These are phyloP conservation scores for Macadamia tetraphylla DNA, from an alignment of 164 flowering plant genomes.

Conservation along the genomic window DNA sequence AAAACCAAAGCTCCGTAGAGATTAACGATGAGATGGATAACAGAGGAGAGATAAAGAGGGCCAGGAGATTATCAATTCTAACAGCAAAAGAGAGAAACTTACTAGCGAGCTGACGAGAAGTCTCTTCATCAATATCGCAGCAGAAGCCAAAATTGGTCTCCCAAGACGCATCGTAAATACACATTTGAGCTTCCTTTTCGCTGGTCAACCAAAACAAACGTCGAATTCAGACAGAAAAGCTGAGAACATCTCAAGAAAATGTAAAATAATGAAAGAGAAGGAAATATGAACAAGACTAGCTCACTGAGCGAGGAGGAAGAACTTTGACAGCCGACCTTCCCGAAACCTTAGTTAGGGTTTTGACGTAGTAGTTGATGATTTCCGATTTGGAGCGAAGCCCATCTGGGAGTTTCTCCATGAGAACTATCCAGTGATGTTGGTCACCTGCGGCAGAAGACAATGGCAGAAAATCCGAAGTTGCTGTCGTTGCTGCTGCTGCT, in stretches of 20 bases:
- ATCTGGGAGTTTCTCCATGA: constrained; percentile 45
- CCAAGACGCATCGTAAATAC: constrained; percentile 68
- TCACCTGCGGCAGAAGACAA: constrained; percentile 9
- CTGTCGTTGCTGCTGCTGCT: constrained; percentile 13
- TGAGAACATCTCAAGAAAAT: background rate
- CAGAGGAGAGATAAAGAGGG: too few relatives aligned
- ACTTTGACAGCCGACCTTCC: constrained; percentile 37
- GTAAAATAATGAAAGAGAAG: background rate
- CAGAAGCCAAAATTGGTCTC: constrained; percentile 65
- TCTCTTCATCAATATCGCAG: constrained; percentile 52
- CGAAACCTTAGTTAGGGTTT: constrained; percentile 45
- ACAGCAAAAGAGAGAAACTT: constrained; percentile 5
- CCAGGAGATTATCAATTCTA: too few relatives aligned
- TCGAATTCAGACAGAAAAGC: background rate
- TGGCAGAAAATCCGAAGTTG: constrained; percentile 12
- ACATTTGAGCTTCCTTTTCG: constrained; percentile 72
- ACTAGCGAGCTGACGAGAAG: constrained; percentile 51
- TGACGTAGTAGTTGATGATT: constrained; percentile 52
- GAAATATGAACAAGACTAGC: background rate
- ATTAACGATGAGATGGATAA: background rate
- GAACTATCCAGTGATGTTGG: constrained; percentile 55
- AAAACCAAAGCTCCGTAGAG: too few relatives aligned
- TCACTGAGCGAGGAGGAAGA: background rate
- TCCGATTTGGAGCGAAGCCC: constrained; percentile 39
- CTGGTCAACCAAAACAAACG: constrained; percentile 23